Evolutionary conservation across 2,329 filamentous ascomycete genomes (phyloP), one percentile per base, ranked within the genome.

Genomic region (Tolypocladium sp.): DNA sequence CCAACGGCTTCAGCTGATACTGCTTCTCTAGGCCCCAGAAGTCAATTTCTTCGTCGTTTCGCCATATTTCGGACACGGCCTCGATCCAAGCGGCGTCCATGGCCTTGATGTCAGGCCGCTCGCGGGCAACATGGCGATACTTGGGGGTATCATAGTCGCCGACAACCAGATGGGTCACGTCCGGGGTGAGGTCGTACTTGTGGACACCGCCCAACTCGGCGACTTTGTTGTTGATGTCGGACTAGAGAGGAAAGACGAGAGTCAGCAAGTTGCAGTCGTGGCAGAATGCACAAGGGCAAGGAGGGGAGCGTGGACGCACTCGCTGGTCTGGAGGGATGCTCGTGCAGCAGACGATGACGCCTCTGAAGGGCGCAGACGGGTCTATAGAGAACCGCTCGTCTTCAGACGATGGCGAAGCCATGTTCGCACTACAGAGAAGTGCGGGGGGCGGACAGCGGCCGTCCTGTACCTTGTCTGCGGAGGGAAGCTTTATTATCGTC

Each of bases 131-230:
- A 79, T 96, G 96, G 72, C 87, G 89, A 75, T 99, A 99, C 74
- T 99, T 99, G 56, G 89, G 85, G 1, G 93, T 97, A 70, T 93
- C 85, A 68, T 91, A 89, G 67, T 90, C 87, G 71, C 92, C 94
- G 62, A 96, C 91, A 63, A 99, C 83, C 54, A 99, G 85, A 76
- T 99, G 94, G 6, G 94, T 97, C 55, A 96, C 91, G 72, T 97
- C 91, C 59, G 90, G 90, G n/a, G 92, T 97, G 52, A 99, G 84
- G 72, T 99, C 92, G 73, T 92, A 89, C 67, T 90, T 92, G 79
- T 96, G 90, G 61, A 83, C 74, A 56, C 92, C 94, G 64, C 94
- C 94, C 79, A 99, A 91, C 70, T 96, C 85, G 63, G 79, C 74
- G 22, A 90, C 89, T 61, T 86, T 84, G 55, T 79, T 74, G 20